A percentile compares a stretch with the other conserved stretches of the same genome.
Conservation (phyloP, 805 yeast genomes). For the Ogataea thermomethanolica region DNA sequence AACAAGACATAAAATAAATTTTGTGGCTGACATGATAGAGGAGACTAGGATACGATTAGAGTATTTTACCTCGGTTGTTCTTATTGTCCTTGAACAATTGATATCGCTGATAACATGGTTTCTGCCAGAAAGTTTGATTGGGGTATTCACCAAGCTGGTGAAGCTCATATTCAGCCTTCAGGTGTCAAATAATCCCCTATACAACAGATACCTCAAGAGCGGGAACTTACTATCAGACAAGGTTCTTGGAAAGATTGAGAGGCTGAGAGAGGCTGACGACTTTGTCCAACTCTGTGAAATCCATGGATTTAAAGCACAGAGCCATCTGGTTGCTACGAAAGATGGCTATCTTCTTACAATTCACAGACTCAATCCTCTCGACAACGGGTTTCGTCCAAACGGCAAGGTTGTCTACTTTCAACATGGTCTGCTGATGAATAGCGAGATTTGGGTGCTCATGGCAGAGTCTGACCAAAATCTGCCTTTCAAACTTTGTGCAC, state of each 20-base stretch:
- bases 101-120: slow-evolving; percentile 25
- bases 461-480: slow-evolving; percentile 43
- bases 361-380: slow-evolving; percentile 55
- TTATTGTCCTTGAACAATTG: slow-evolving; percentile 28
- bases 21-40: slow-evolving; percentile 4
- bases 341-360: slow-evolving; percentile 76
- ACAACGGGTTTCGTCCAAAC: slow-evolving; percentile 30
- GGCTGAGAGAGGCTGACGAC: slow-evolving; percentile 43
- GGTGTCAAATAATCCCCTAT: slow-evolving; percentile 20
- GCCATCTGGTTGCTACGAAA: slow-evolving; percentile 69
- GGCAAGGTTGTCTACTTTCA: slow-evolving; percentile 73
- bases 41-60: slow-evolving; percentile 9
- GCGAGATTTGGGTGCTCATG: slow-evolving; percentile 62
- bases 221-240: slow-evolving; percentile 15
- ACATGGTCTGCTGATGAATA: slow-evolving; percentile 87
- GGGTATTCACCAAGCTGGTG: slow-evolving; percentile 22
- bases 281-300: slow-evolving; percentile 64
- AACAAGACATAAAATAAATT: not conserved
- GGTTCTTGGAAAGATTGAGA: slow-evolving; percentile 26
- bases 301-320: slow-evolving; percentile 70
- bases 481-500: slow-evolving; percentile 72
- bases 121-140: slow-evolving; percentile 25
- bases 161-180: slow-evolving; percentile 20
- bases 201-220: slow-evolving; percentile 22
- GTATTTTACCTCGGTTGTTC: slow-evolving; percentile 21